Evolutionary conservation across 805 yeast species (phyloP), one percentile per base, ranked within the genome.

Genomic region (Saccharomycopsis fermentans): DNA sequence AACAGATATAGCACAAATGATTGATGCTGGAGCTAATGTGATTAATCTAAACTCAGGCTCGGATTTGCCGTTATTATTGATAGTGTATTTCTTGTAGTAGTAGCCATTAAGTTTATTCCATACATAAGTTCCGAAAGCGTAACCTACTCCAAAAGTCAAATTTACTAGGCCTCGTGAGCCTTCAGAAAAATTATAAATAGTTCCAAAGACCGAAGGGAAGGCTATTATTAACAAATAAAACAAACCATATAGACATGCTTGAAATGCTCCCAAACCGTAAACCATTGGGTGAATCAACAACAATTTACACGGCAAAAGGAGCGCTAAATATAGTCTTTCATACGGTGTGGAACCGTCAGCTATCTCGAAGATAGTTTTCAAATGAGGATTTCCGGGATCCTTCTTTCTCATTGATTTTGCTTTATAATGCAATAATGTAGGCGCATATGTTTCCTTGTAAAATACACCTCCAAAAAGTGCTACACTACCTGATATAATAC

Each of bases 241-340:
- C 70, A 81, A 80, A 16, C 88, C 89, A 66, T 83, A 84, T 6
- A 77, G 75, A 65, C 82, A 80, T 1, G 89, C 89, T 80, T 81
- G 76, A 67, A 79, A 82, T 4, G 78, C 67, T 2, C 88, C 87
- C 39, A 84, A 70, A 0, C 86, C 84, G 29, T 81, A 70, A 34
- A 84, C 81, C 78, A 84, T 81, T 2, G 88, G 88, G 65, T 83
- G 81, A 26, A 81, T 74, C 43, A 75, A 67, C 32, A 84, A 69
- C 57, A 84, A 69, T 51, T 70, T 71, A 19, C 50, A 83, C 52
- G 2, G 89, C 89, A 55, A 88, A 73, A 29, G 79, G 69, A 57
- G 82, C 70, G 36, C 79, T 77, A 34, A 70, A 16, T 47, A 52
- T 29, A 27, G 47, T 54, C 32, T 24, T n/a, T 16, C 43, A 34